Percentiles rank a stretch among this genome's conserved stretches.
Evolutionary conservation across 1,284 basidiomycete genomes (phyloP).

Genomic region (Trichosporon sp.): DNA sequence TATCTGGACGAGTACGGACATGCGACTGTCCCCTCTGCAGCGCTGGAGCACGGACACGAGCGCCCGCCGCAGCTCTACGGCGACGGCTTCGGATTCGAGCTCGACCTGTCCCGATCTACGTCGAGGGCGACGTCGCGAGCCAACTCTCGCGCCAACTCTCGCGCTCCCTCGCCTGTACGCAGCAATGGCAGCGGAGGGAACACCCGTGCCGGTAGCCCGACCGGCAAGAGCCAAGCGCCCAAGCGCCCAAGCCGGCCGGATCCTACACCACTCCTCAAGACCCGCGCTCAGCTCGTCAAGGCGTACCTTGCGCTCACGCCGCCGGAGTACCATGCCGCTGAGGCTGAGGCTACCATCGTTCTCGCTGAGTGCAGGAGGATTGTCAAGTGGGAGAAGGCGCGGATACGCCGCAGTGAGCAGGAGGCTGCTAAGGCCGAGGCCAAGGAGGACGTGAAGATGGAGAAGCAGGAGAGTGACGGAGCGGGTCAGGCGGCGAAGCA

Average conservation of each 20-base stretch:
- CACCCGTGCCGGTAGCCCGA: background rate
- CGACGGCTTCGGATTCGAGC: slow-evolving; percentile 3
- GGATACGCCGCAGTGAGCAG: background rate
- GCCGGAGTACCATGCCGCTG: slow-evolving; percentile 21
- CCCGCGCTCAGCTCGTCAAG: slow-evolving; percentile 26
- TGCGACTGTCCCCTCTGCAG: background rate
- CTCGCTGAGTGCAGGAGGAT: slow-evolving; percentile 22
- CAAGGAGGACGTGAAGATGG: background rate
- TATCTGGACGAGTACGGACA: background rate
- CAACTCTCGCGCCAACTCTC: background rate
- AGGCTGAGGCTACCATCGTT: slow-evolving; percentile 23
- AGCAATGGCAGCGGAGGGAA: background rate
- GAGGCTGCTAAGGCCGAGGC: background rate
- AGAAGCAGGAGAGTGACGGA: background rate
- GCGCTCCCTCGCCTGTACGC: background rate
- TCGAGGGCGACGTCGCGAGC: background rate
- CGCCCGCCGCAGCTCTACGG: background rate
- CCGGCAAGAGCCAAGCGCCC: background rate
- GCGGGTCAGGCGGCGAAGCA: background rate
- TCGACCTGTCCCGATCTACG: background rate
- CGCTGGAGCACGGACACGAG: background rate
- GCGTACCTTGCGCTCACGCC: slow-evolving; percentile 15
- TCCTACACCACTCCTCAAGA: slow-evolving; percentile 14
- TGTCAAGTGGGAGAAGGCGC: slow-evolving; percentile 10
- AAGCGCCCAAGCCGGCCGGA: background rate